phyloP scores from a whole-genome alignment of 352 stramenopile species.

The Salisapilia sapeloensis region DNA sequence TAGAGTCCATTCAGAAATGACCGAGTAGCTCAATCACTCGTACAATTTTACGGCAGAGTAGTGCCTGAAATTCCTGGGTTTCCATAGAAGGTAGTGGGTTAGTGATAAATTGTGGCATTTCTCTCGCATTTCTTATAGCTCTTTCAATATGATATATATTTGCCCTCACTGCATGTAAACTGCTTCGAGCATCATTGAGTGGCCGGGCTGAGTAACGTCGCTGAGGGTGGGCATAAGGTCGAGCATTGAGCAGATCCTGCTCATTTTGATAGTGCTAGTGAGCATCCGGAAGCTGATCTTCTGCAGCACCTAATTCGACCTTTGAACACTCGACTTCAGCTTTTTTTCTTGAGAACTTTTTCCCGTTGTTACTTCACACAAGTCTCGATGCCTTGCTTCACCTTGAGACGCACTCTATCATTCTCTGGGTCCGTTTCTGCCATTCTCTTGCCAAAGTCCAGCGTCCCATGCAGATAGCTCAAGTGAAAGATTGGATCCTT shows the following conservation, averaged over 20 bases:
- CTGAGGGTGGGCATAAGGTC: background rate
- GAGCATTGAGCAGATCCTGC: background rate
- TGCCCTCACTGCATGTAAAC: background rate
- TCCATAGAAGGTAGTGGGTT: constrained; percentile 11
- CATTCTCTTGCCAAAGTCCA: constrained; percentile 13
- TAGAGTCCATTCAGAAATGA: constrained; percentile 18
- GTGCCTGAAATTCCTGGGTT: constrained; percentile 8
- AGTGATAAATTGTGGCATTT: constrained; percentile 11
- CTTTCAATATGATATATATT: background rate
- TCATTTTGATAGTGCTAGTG: too few species aligned
- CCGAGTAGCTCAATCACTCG: constrained; percentile 14
- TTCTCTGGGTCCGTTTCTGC: constrained; percentile 2
- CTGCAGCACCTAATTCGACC: too few species aligned
- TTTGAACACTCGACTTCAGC: too few species aligned
- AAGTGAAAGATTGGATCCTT: constrained; percentile 20
- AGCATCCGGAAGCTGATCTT: too few species aligned
- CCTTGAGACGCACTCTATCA: background rate
- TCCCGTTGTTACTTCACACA: background rate
- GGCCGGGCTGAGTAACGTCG: background rate
- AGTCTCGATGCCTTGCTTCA: background rate
- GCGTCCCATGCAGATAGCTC: constrained; percentile 14
- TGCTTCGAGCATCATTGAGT: background rate
- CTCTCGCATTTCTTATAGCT: constrained; percentile 1
- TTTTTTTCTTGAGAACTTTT: constrained; percentile 1
- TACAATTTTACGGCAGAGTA: constrained; percentile 25